phyloP scores from a whole-genome alignment of 2,329 filamentous ascomycete genomes.

The Penicillium sp. region DNA sequence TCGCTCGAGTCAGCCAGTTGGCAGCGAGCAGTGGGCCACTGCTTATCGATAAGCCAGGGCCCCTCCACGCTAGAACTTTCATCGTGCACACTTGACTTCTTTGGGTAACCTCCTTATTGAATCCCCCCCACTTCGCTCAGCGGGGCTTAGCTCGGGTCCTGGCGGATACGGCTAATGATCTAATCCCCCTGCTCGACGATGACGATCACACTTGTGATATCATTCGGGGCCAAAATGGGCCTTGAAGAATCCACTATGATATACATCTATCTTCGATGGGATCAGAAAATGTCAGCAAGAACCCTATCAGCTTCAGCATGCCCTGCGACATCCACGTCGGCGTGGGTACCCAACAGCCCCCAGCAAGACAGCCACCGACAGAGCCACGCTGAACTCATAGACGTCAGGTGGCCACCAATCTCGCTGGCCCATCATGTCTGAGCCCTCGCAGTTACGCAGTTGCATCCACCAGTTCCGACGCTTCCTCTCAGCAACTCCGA shows the following conservation, averaged over 20 bases:
- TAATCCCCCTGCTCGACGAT: neutral
- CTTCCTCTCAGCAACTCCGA: constrained; percentile 11
- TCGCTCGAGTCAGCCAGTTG: neutral
- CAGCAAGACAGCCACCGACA: neutral
- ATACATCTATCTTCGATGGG: neutral
- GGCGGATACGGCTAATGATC: neutral
- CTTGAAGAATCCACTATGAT: constrained; percentile 1
- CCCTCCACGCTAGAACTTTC: neutral
- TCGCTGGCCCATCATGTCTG: neutral
- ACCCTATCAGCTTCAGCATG: neutral
- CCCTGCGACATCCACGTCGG: neutral
- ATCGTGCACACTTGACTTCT: neutral
- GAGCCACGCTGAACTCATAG: neutral
- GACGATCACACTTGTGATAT: constrained; percentile 15
- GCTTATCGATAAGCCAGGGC: constrained; percentile 1
- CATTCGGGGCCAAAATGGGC: constrained; percentile 14
- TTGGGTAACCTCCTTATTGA: neutral
- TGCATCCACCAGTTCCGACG: constrained; percentile 18
- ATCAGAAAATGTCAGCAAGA: neutral
- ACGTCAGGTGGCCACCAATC: neutral
- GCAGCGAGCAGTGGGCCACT: neutral
- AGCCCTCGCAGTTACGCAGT: constrained; percentile 1
- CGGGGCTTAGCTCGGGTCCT: constrained; percentile 2
- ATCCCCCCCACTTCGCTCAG: neutral
- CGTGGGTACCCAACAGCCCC: neutral